A percentile compares a stretch with the other conserved stretches of the same genome.
phyloP scores from a whole-genome alignment of 164 flowering plant genomes.

The Annona squamosa region DNA sequence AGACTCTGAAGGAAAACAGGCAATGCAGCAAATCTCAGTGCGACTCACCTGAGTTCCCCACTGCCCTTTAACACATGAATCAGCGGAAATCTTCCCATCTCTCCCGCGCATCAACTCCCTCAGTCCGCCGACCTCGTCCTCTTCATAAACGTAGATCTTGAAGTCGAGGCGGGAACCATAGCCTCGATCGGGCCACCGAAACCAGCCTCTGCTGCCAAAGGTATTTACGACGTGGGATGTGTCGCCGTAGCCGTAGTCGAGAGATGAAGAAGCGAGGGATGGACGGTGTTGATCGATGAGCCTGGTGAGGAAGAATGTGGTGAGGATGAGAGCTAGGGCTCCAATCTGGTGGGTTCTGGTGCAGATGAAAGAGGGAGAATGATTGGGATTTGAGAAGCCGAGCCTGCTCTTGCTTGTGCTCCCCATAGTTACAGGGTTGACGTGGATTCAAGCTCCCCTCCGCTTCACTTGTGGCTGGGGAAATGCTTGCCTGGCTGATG shows the following conservation, averaged over 20 bases:
- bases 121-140: slow-evolving; percentile 75
- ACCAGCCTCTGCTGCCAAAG: not conserved
- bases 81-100: slow-evolving; percentile 48
- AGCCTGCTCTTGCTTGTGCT: slow-evolving; percentile 12
- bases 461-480: not conserved
- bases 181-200: slow-evolving; percentile 60
- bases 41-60: slow-evolving; percentile 92
- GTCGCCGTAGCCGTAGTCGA: not conserved
- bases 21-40: not conserved
- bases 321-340: slow-evolving; percentile 49
- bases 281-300: slow-evolving; percentile 34
- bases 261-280: slow-evolving; percentile 5
- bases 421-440: slow-evolving; percentile 10
- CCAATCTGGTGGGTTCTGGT: slow-evolving; percentile 73
- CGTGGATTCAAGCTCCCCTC: not conserved
- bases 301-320: slow-evolving; percentile 78
- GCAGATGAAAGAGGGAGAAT: slow-evolving; percentile 26
- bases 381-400: slow-evolving; percentile 14
- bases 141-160: slow-evolving; percentile 86
- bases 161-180: slow-evolving; percentile 51
- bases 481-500: not conserved
- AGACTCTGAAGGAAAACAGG: too few relatives aligned
- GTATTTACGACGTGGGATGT: not conserved
- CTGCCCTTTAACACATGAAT: slow-evolving; percentile 70
- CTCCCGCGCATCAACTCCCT: slow-evolving; percentile 62